Base-by-base conservation (phyloP, 192 early-diverging fungal species). In the Fimicolochytrium jonesii region DNA sequence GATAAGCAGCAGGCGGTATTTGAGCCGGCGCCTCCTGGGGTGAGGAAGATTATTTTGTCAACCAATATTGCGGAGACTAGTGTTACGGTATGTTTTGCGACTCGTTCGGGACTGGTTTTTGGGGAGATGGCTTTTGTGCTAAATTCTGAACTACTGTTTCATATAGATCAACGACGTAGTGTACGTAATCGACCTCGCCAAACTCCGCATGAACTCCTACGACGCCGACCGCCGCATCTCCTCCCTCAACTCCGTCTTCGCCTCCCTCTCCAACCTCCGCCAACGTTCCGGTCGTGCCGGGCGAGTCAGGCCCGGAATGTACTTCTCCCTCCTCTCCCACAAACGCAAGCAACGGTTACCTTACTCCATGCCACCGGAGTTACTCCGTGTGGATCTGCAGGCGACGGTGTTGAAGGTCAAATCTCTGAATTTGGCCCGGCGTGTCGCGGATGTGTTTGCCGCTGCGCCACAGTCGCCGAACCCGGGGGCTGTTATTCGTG, bases 251-350 rank as follows among this genome's bases (percentile, higher is more conserved):
- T 69, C 66, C 23, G 69, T 77, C 15, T 70, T 60, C 49, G 71
- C 57, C 4, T 45, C 64, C 15, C 56, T 68, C 57, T 79, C 77
- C 20, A 79, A 79, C 53, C 25, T 79, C 29, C 59, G 68, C 23
- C 77, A 78, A 64, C 75, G 94, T n/a, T 72, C 79, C 33, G 94
- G 93, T n/a, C 86, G 93, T 52, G 94, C 94, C 4, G 94, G 94
- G 10, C 81, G 94, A 22, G 81, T 86, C 7, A 84, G 84, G 49
- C 79, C 79, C 18, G 94, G 72, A 55, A 39, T 70, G 32, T 79
- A 79, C 59, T 79, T 66, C 56, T 74, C 84, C 54, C 75, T 30
- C 67, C 71, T 62, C 70, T 88, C 39, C 68, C 76, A 25, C 72
- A 68, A 45, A 22, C 70, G 67, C 10, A 68, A 59, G 33, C 30